phyloP scores from a whole-genome alignment of 2,329 filamentous ascomycete genomes.

The Zymoseptoria ardabiliae region DNA sequence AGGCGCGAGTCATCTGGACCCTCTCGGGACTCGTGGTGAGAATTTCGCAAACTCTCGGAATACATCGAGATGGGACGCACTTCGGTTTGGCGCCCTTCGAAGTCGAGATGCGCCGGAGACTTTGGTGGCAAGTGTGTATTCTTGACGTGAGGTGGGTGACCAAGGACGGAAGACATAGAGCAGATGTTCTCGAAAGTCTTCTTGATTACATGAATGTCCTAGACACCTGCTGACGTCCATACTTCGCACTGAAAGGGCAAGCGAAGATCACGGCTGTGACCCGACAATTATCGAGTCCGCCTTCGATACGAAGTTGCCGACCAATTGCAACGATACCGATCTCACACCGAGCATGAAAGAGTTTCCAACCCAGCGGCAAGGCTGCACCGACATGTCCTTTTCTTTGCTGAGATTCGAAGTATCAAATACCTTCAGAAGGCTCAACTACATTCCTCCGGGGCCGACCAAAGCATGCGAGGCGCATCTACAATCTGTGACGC shows the following conservation, averaged over 20 bases:
- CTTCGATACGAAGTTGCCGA: constrained; percentile 54
- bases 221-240: neutral
- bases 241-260: constrained; percentile 14
- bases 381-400: constrained; percentile 54
- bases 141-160: constrained; percentile 24
- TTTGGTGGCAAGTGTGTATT: constrained; percentile 55
- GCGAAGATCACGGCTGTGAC: constrained; percentile 58
- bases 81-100: constrained; percentile 53
- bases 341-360: constrained; percentile 43
- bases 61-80: constrained; percentile 52
- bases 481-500: constrained; percentile 37
- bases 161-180: too few relatives aligned
- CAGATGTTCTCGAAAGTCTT: too few relatives aligned
- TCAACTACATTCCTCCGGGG: constrained; percentile 39
- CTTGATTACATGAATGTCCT: too few relatives aligned
- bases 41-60: constrained; percentile 52
- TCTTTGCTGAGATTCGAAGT: constrained; percentile 48
- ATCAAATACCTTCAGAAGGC: constrained; percentile 40
- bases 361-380: constrained; percentile 41
- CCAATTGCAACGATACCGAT: constrained; percentile 51
- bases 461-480: constrained; percentile 35
- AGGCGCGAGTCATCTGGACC: constrained; percentile 48
- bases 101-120: constrained; percentile 50
- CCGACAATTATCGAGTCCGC: constrained; percentile 50
- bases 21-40: constrained; percentile 52